Evolutionary conservation across 2,329 filamentous ascomycete genomes (phyloP).

Genomic region (Neophaeococcomyces aloes): DNA sequence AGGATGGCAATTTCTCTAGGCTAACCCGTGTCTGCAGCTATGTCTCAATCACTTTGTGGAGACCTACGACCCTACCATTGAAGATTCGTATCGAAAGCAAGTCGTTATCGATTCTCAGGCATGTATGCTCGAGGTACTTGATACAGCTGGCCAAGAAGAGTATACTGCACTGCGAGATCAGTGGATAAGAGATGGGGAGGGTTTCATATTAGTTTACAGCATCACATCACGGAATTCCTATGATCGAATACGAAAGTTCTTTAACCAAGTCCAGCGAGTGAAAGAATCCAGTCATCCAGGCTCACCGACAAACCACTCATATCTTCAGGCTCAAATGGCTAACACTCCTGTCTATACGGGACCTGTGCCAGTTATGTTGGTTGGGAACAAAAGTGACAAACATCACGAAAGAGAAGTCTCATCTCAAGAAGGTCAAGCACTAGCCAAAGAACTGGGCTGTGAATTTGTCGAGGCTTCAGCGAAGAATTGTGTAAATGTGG

Average conservation of each 20-base stretch:
- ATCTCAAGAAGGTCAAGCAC: slow-evolving; percentile 84
- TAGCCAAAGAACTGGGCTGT: slow-evolving; percentile 85
- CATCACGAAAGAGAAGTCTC: slow-evolving; percentile 94
- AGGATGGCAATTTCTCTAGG: background rate
- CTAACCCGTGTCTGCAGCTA: slow-evolving; percentile 45
- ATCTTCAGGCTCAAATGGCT: slow-evolving; percentile 40
- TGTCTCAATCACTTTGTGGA: slow-evolving; percentile 98
- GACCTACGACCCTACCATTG: slow-evolving; percentile 63
- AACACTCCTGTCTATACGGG: slow-evolving; percentile 33
- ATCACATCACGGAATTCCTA: slow-evolving; percentile 96
- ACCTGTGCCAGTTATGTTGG: slow-evolving; percentile 87
- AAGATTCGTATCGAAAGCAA: slow-evolving; percentile 59
- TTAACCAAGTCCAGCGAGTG: slow-evolving; percentile 92
- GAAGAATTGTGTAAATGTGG: slow-evolving; percentile 96
- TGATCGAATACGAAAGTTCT: slow-evolving; percentile 85
- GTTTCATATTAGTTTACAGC: slow-evolving; percentile 95
- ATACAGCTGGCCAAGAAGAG: slow-evolving; percentile 96
- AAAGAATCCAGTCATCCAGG: slow-evolving; percentile 66
- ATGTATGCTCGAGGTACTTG: slow-evolving; percentile 94
- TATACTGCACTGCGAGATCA: slow-evolving; percentile 94
- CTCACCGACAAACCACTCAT: slow-evolving; percentile 42
- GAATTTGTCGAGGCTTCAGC: slow-evolving; percentile 95
- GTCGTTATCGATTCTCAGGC: slow-evolving; percentile 84
- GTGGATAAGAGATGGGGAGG: slow-evolving; percentile 96
- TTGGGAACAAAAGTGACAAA: slow-evolving; percentile 96